Conservation (phyloP, 371 early-diverging fungal species). For the Fennellomyces sp. region DNA sequence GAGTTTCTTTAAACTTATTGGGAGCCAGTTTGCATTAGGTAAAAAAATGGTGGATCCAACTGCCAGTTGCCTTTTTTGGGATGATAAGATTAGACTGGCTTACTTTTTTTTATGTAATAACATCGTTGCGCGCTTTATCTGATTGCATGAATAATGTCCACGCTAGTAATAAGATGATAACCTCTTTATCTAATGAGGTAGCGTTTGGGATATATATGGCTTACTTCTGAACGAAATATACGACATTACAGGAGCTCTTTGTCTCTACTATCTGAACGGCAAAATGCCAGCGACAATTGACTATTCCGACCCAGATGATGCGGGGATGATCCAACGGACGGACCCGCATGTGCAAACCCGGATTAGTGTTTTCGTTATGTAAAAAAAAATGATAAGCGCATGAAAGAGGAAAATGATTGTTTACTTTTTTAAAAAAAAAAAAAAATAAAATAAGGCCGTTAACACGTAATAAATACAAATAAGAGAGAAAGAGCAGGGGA, state of each 20-base stretch:
- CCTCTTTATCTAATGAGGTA: too few species aligned
- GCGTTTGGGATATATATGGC: too few species aligned
- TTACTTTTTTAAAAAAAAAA: constrained; percentile 1
- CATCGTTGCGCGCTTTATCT: too few species aligned
- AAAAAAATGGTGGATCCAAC: neutral
- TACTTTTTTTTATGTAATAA: neutral
- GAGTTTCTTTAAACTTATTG: neutral
- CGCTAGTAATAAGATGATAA: too few species aligned
- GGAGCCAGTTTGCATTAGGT: constrained; percentile 5
- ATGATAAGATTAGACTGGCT: neutral
- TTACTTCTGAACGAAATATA: too few species aligned
- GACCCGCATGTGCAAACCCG: neutral
- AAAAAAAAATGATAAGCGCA: constrained; percentile 2
- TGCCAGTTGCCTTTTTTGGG: neutral
- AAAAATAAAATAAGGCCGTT: neutral
- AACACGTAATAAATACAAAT: neutral
- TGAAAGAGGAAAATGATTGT: neutral
- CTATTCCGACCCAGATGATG: neutral
- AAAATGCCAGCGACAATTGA: neutral
- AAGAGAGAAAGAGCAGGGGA: neutral
- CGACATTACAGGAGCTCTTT: too few species aligned
- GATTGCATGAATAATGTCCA: too few species aligned
- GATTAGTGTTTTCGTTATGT: neutral
- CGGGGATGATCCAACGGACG: neutral
- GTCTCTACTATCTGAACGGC: too few species aligned